Evolutionary conservation across 352 stramenopile genomes (phyloP), one percentile per base, ranked within the genome.

Genomic region (Phytophthora boehmeriae): DNA sequence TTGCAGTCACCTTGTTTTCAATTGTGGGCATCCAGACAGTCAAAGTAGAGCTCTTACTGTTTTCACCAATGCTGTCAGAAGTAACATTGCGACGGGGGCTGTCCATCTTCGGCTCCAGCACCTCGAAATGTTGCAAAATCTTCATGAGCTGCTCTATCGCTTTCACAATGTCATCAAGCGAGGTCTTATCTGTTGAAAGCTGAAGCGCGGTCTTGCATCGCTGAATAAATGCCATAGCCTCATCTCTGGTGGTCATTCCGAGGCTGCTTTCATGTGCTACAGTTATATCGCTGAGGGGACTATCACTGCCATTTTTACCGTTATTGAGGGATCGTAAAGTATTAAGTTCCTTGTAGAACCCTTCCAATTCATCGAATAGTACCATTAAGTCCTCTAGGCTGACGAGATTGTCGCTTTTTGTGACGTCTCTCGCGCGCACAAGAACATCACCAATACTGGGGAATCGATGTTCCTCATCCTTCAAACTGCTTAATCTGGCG

Each of bases 91-190:
- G 65, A 19, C 60, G 51, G 11, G 64, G 64, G 46, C 64, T 74
- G 13, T 60, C 64, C 9, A 77, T 59, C 23, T 74, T 66, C 22
- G 76, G 62, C 19, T 77, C 63, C 10, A 85, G 44, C 23, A 52
- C 17, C 16, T 76, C 68, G 54, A 85, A 85, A 43, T 70, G 54
- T 4, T 71, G 36, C 1, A 83, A 22, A 20, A 85, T 62, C n/a
- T 71, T 66, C 76, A 83, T 76, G 8, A 85, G 62, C 17, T 81
- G 68, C 23, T 68, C 20, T 19, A 83, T 78, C 2, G 50, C 59
- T 1, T 58, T 47, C n/a, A 83, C 27, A 5, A 78, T 46, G 5
- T 78, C 60, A 4, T 54, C 57, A 5, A 32, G 55, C 1, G 61
- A 57, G 6, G 35, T 58, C 1, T 61, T 39, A 3, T 38, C 45